Evolutionary conservation across 768 basidiomycete genomes (phyloP), one percentile per base, ranked within the genome.

Genomic region (Tulasnella sp.): DNA sequence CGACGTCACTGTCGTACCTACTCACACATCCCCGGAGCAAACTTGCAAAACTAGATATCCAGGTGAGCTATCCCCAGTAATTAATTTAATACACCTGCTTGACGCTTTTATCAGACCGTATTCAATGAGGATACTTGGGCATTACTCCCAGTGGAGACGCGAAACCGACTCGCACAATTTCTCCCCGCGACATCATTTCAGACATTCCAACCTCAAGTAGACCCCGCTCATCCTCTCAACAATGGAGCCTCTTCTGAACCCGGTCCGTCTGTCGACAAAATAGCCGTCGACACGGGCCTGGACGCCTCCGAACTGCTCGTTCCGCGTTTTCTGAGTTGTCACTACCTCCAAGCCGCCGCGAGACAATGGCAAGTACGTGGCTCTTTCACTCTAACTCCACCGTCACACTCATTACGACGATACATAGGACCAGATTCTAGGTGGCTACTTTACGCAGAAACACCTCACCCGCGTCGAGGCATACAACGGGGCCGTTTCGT

Each of bases 371-470:
- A 64, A 48, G 62, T 63, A 35, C 23, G 57, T 53, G 17, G 25
- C 3, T 25, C n/a, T 31, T 6, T 42, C 11, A 12, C 11, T 21
- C n/a, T 6, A 21, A 53, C 15, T 40, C 6, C 3, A 7, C 12
- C 17, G 1, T 19, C n/a, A n/a, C 45, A n/a, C 45, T 46, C 51
- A 37, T 3, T 23, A 15, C 7, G 37, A 21, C 51, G 9, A 19
- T 5, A n/a, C 21, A 6, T 78, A 83, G 64, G 80, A 81, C 62
- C 81, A 83, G 49, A 64, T 82, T 1, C 77, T 68, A 62, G 73
- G 74, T 0, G 72, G 74, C 46, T 80, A 76, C 75, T 68, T 77
- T 46, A 72, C 74, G 1, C 69, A 72, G 32, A 63, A 71, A 1
- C 76, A 79, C 52, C 51, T 55, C 11, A 70, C 69, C 32, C 72